A percentile compares a stretch with the other conserved stretches of the same genome.
phyloP scores from a whole-genome alignment of 2,329 filamentous ascomycete genomes.

The Cordyceps militaris region DNA sequence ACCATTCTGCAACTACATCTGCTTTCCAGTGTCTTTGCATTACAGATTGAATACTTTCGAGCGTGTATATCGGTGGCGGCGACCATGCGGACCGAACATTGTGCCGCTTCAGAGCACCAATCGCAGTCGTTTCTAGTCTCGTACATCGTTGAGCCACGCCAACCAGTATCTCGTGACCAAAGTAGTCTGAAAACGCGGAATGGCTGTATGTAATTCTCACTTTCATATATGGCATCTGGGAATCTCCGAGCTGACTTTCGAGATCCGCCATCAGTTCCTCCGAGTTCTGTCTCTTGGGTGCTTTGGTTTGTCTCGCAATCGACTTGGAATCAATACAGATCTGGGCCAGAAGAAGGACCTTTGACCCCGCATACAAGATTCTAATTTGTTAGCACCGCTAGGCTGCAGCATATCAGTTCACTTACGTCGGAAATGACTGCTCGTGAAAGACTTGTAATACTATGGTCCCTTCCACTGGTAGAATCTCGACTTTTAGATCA shows the following conservation, averaged over 20 bases:
- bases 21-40: slow-evolving; percentile 44
- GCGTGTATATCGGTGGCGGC: slow-evolving; percentile 29
- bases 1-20: slow-evolving; percentile 35
- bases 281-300: slow-evolving; percentile 34
- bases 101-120: slow-evolving; percentile 42
- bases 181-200: slow-evolving; percentile 42
- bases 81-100: slow-evolving; percentile 46
- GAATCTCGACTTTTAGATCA: slow-evolving; percentile 39
- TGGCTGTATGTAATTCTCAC: slow-evolving; percentile 49
- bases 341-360: slow-evolving; percentile 42
- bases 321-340: slow-evolving; percentile 27
- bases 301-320: slow-evolving; percentile 4
- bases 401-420: neutral
- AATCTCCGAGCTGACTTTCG: slow-evolving; percentile 47
- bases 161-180: slow-evolving; percentile 16
- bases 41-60: slow-evolving; percentile 36
- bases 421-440: slow-evolving; percentile 36
- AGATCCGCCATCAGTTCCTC: slow-evolving; percentile 53
- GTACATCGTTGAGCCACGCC: slow-evolving; percentile 38
- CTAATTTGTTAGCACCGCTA: slow-evolving; percentile 21
- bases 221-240: slow-evolving; percentile 41
- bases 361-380: slow-evolving; percentile 36
- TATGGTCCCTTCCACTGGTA: slow-evolving; percentile 33
- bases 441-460: slow-evolving; percentile 42
- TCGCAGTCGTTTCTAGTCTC: slow-evolving; percentile 44